These are phyloP conservation scores for Fusarium scirpi DNA, from an alignment of 2,329 filamentous ascomycete species.

Conservation along the genomic window DNA sequence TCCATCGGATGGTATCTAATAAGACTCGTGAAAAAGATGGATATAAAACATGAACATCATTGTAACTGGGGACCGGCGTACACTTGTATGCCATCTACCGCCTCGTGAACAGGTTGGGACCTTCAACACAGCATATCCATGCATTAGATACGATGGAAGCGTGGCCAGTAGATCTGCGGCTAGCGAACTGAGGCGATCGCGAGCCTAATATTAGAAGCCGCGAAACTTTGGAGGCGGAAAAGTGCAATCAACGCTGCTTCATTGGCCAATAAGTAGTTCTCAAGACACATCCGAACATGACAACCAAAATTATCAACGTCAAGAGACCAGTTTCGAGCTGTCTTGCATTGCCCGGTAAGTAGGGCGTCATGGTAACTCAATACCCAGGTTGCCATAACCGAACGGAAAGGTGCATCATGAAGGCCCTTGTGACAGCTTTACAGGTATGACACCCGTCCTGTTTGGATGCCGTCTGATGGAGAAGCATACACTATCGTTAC, in stretches of 20 bases:
- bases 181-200: slow-evolving; percentile 9
- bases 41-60: neutral
- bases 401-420: slow-evolving; percentile 28
- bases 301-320: neutral
- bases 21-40: neutral
- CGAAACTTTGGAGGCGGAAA: slow-evolving; percentile 10
- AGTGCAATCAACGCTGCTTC: slow-evolving; percentile 8
- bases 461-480: neutral
- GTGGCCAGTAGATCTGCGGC: slow-evolving; percentile 3
- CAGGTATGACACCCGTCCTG: slow-evolving; percentile 28
- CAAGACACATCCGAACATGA: neutral
- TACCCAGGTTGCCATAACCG: slow-evolving; percentile 7
- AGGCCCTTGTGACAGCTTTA: slow-evolving; percentile 18
- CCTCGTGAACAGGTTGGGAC: neutral
- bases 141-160: slow-evolving; percentile 1
- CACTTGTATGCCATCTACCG: slow-evolving; percentile 40
- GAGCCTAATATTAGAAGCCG: slow-evolving; percentile 21
- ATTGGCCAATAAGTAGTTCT: neutral
- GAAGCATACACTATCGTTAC: slow-evolving; percentile 25
- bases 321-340: neutral
- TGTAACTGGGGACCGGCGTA: slow-evolving; percentile 24
- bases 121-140: slow-evolving; percentile 1
- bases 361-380: slow-evolving; percentile 18
- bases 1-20: slow-evolving; percentile 1
- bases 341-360: slow-evolving; percentile 7